Conservation (phyloP, 1,139 yeast genomes). For the Blastobotrys petasosporus region DNA sequence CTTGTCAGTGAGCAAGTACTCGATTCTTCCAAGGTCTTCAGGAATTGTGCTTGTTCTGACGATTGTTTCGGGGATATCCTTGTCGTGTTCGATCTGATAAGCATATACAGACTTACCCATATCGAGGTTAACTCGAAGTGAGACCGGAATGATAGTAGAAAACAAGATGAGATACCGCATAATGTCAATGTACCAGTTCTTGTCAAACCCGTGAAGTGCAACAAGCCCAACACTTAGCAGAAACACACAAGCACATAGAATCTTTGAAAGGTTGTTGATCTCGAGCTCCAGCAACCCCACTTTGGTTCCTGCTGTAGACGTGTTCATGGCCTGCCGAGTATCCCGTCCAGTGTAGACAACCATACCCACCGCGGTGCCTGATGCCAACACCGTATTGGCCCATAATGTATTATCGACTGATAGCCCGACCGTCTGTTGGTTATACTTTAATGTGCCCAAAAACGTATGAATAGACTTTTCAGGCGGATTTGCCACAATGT, state of each 20-base stretch:
- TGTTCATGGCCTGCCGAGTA: conserved; percentile 91
- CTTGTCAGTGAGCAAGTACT: conserved; percentile 85
- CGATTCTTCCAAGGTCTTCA: conserved; percentile 94
- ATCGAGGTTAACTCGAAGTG: conserved; percentile 88
- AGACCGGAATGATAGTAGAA: conserved; percentile 93
- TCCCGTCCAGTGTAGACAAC: conserved; percentile 87
- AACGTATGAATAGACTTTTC: conserved; percentile 77
- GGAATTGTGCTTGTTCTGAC: conserved; percentile 98
- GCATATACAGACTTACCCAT: conserved; percentile 96
- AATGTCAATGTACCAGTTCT: conserved; percentile 81
- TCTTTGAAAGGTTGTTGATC: conserved; percentile 81
- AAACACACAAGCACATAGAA: conserved; percentile 82
- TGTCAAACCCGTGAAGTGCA: conserved; percentile 68
- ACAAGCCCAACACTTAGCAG: conserved; percentile 71
- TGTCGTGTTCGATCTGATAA: conserved; percentile 86
- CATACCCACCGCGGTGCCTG: conserved; percentile 85
- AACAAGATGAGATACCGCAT: conserved; percentile 86
- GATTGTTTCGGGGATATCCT: conserved; percentile 72
- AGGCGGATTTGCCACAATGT: conserved; percentile 68
- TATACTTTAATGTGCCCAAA: conserved; percentile 60
- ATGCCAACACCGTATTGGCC: conserved; percentile 97
- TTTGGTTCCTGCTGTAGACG: conserved; percentile 84
- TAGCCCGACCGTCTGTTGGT: conserved; percentile 49
- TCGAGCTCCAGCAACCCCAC: conserved; percentile 86
- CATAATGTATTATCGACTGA: conserved; percentile 89